These are phyloP conservation scores for Neopestalotiopsis rosae DNA, from an alignment of 2,329 filamentous ascomycete species.

Conservation along the genomic window DNA sequence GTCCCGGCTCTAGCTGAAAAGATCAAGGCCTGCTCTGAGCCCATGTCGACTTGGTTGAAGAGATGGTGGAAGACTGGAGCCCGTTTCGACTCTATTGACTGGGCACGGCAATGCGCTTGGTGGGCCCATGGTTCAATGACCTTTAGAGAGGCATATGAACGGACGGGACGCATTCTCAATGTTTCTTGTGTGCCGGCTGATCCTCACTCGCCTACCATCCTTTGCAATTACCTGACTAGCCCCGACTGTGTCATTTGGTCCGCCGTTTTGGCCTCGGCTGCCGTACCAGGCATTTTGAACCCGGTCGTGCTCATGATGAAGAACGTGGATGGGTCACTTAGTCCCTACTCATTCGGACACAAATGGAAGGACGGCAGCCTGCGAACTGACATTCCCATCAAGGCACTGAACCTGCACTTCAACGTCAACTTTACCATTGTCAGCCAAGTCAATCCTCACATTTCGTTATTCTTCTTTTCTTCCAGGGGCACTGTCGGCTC, in stretches of 20 bases:
- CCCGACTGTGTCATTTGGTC: conserved; percentile 99
- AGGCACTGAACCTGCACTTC: conserved; percentile 93
- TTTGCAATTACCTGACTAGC: conserved; percentile 93
- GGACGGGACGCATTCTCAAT: conserved; percentile 93
- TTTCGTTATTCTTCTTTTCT: conserved; percentile 98
- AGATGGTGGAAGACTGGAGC: conserved; percentile 94
- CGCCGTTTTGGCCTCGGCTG: conserved; percentile 90
- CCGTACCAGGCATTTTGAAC: conserved; percentile 94
- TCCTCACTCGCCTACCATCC: conserved; percentile 87
- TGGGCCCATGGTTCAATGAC: conserved; percentile 91
- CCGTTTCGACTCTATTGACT: conserved; percentile 91
- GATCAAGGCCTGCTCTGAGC: conserved; percentile 86
- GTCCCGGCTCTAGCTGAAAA: conserved; percentile 84
- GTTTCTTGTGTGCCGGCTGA: conserved; percentile 96
- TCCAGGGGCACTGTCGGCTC: conserved; percentile 89
- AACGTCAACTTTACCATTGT: conserved; percentile 98
- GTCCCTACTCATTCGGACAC: conserved; percentile 94
- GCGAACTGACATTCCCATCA: conserved; percentile 93
- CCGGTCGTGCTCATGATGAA: conserved; percentile 95
- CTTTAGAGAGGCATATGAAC: conserved; percentile 91
- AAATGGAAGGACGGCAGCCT: conserved; percentile 99
- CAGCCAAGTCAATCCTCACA: conserved; percentile 90
- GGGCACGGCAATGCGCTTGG: conserved; percentile 86
- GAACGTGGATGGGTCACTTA: conserved; percentile 74
- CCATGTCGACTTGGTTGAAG: conserved; percentile 74